phyloP scores from a whole-genome alignment of 176 grass and related monocot species.

The Triticum dicoccoides region DNA sequence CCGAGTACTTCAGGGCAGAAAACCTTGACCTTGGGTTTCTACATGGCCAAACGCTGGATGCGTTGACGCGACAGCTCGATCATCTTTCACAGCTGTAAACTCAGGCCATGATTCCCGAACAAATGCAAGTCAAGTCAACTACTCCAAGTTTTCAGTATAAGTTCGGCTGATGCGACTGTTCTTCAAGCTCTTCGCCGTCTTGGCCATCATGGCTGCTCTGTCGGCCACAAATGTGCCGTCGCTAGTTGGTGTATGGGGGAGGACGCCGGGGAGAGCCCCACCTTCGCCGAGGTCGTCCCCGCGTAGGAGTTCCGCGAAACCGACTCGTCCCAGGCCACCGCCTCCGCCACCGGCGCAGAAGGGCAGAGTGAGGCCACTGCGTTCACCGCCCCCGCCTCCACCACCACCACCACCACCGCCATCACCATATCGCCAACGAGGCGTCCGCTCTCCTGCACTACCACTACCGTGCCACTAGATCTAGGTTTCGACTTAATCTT shows the following conservation, averaged over 20 bases:
- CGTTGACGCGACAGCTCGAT: background rate
- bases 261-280: background rate
- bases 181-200: background rate
- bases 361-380: background rate
- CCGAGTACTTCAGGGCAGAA: background rate
- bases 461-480: conserved; percentile 1
- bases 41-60: background rate
- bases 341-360: background rate
- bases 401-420: background rate
- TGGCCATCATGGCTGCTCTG: background rate
- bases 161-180: background rate
- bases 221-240: background rate
- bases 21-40: background rate
- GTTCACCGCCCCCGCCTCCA: no score
- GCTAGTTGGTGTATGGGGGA: background rate
- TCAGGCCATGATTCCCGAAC: background rate
- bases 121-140: background rate
- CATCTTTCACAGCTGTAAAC: background rate
- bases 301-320: background rate
- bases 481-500: background rate
- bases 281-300: background rate
- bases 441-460: background rate
- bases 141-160: conserved; percentile 8
- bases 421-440: background rate
- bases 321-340: background rate